phyloP scores from a whole-genome alignment of 2,329 filamentous ascomycete genomes.

The Cladosporium sp. region DNA sequence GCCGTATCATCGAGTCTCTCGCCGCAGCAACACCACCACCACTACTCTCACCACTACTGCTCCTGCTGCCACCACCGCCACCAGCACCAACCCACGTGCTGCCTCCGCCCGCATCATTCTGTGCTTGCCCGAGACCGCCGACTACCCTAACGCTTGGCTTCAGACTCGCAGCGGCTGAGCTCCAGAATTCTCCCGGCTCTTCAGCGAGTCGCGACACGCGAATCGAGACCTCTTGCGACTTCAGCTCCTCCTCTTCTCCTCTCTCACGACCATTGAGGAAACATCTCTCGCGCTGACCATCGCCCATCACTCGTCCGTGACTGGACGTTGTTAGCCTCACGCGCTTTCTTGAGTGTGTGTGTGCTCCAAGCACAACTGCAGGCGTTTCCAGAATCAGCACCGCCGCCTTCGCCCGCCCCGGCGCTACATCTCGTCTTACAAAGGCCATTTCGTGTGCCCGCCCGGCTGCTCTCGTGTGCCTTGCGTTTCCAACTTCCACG shows the following conservation, averaged over 20 bases:
- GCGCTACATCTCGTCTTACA: slow-evolving; percentile 28
- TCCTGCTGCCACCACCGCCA: not conserved
- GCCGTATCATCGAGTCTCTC: not conserved
- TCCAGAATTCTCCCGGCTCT: slow-evolving; percentile 7
- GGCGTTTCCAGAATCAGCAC: slow-evolving; percentile 14
- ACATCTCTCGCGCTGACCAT: slow-evolving; percentile 4
- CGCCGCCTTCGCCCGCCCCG: slow-evolving; percentile 20
- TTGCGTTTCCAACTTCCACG: slow-evolving; percentile 9
- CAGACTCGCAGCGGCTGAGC: slow-evolving; percentile 6
- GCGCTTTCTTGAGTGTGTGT: slow-evolving; percentile 16
- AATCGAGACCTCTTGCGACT: slow-evolving; percentile 1
- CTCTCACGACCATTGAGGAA: not conserved
- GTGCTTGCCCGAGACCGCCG: slow-evolving; percentile 1
- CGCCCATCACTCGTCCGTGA: slow-evolving; percentile 16
- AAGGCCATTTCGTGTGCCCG: slow-evolving; percentile 19
- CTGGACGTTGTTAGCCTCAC: slow-evolving; percentile 6
- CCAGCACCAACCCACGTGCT: not conserved
- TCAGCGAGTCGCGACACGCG: slow-evolving; percentile 11
- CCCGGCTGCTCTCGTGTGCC: slow-evolving; percentile 21
- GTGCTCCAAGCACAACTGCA: slow-evolving; percentile 21
- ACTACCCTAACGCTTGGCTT: slow-evolving; percentile 8
- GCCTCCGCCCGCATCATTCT: not conserved
- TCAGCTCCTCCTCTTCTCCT: not conserved
- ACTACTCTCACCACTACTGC: not conserved
- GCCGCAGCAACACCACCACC: not conserved